A percentile compares a stretch with the other conserved stretches of the same genome.
phyloP scores from a whole-genome alignment of 1,139 yeast species.

The Magnusiomyces tetraspermus region DNA sequence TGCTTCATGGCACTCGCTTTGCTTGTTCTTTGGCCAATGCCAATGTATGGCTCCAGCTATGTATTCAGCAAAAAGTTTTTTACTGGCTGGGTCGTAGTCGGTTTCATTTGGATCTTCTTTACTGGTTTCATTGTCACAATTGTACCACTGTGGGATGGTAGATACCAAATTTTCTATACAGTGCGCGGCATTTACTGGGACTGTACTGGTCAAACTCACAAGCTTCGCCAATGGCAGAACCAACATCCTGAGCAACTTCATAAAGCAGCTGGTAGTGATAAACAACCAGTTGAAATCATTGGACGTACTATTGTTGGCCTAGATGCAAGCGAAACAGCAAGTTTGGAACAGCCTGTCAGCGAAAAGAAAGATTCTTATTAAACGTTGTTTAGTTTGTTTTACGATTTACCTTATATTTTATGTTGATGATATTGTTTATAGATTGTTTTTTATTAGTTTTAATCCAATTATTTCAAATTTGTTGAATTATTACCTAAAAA shows the following conservation, averaged over 20 bases:
- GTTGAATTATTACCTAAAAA: too few relatives aligned
- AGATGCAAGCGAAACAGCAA: too few relatives aligned
- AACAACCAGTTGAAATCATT: not conserved
- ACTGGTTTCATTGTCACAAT: slow-evolving; percentile 43
- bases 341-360: too few relatives aligned
- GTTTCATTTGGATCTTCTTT: slow-evolving; percentile 36
- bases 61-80: slow-evolving; percentile 37
- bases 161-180: slow-evolving; percentile 52
- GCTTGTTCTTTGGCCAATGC: slow-evolving; percentile 40
- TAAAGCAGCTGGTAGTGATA: slow-evolving; percentile 38
- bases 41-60: slow-evolving; percentile 38
- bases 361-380: too few relatives aligned
- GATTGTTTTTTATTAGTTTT: too few relatives aligned
- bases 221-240: slow-evolving; percentile 64
- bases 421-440: too few relatives aligned
- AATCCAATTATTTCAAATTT: too few relatives aligned
- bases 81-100: slow-evolving; percentile 37
- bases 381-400: too few relatives aligned
- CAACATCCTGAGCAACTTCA: slow-evolving; percentile 61
- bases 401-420: too few relatives aligned
- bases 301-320: slow-evolving; percentile 5
- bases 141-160: slow-evolving; percentile 60
- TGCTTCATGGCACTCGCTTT: slow-evolving; percentile 29
- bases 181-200: slow-evolving; percentile 80
- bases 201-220: slow-evolving; percentile 59